phyloP scores from a whole-genome alignment of 2,329 filamentous ascomycete genomes.

The Annulohypoxylon truncatum region DNA sequence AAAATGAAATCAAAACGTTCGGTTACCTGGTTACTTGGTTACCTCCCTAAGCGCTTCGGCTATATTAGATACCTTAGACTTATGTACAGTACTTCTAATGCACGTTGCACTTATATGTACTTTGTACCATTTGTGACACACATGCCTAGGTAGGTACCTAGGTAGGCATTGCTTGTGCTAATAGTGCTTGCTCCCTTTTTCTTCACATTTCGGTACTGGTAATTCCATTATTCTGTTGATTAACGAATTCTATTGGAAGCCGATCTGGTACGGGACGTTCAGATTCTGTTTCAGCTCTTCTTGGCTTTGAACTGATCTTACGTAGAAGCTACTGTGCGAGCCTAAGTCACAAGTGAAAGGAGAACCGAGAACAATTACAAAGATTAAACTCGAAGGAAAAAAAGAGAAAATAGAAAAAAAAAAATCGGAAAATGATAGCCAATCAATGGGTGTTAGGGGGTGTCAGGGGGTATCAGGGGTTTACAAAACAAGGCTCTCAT shows the following conservation, averaged over 20 bases:
- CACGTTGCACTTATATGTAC: neutral
- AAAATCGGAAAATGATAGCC: constrained; percentile 7
- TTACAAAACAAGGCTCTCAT: constrained; percentile 31
- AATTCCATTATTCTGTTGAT: neutral
- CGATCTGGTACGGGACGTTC: constrained; percentile 25
- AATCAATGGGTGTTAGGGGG: too few relatives aligned
- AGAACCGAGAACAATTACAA: neutral
- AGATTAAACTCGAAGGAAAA: neutral
- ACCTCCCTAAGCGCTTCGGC: constrained; percentile 24
- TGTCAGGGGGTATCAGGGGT: constrained; percentile 16
- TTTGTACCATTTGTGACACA: neutral
- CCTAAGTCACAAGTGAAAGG: neutral
- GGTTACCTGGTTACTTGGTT: neutral
- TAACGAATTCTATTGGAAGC: constrained; percentile 9
- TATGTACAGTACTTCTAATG: constrained; percentile 2
- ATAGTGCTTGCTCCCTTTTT: neutral
- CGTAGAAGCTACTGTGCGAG: constrained; percentile 22
- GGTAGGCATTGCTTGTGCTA: neutral
- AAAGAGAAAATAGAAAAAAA: neutral
- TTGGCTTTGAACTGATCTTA: constrained; percentile 34
- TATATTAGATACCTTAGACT: neutral
- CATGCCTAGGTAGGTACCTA: too few relatives aligned
- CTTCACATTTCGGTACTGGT: neutral
- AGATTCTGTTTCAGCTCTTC: constrained; percentile 25
- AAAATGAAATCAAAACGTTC: constrained; percentile 8